Base-by-base conservation (phyloP, 2,329 filamentous ascomycete species). In the Alternaria tenuissima region DNA sequence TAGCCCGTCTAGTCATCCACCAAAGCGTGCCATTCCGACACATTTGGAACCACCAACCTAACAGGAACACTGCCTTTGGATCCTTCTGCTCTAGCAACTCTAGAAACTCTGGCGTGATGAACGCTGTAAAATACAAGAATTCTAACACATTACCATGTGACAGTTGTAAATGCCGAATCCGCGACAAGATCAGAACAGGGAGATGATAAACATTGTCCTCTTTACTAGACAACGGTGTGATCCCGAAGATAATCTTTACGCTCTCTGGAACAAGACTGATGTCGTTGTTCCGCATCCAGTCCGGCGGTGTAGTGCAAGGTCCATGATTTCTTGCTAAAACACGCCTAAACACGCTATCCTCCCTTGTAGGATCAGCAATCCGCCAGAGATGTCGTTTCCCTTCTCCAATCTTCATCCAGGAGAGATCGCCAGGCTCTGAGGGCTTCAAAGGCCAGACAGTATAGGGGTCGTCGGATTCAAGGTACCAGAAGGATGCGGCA, bases 31-130 rank as follows among this genome's bases (percentile, higher is more conserved):
- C 67, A 20, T 62, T 43, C 4, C 60, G 57, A 36, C 74, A 39
- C 49, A 83, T 82, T 9, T 82, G 82, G 70, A 84, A 86, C 86
- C 86, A 89, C 73, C 84, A 86, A 0, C 82, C 79, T n/a, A 88
- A 71, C 36, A 89, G 65, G 11, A 88, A 69, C 61, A 89, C 67
- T 0, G 86, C 86, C 28, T 81, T 77, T 0, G 82, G 74, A 44
- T 89, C 86, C 61, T 85, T 88, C 0, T 62, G 38, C 46, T 81
- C 73, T 1, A 89, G 67, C n/a, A 88, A 61, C 0, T 48, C 52
- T 12, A 79, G 78, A 64, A 82, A 87, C 0, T 76, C 74, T 0
- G 78, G 70, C 18, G 81, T 77, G 48, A 87, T 78, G 47, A 81
- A 76, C 9, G 77, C 76, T 32, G 86, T 65, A 65, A 87, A 86